phyloP scores from a whole-genome alignment of 2,329 filamentous ascomycete species.

The Aspergillus ruber region DNA sequence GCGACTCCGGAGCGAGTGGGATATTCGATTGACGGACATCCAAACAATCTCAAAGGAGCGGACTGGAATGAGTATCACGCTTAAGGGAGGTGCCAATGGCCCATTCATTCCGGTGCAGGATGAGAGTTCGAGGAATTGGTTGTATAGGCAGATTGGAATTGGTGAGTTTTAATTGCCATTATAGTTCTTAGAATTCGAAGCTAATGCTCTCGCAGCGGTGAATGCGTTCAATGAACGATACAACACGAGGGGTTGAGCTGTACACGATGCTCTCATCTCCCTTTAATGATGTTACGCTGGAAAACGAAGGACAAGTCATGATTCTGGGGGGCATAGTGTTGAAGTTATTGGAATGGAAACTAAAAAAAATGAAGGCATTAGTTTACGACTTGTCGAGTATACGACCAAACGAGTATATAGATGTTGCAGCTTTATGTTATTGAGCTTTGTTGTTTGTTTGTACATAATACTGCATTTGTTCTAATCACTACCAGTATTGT shows the following conservation, averaged over 20 bases:
- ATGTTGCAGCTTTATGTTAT: no score
- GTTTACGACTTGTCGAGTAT: no score
- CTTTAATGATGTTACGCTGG: background rate
- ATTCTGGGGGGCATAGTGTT: background rate
- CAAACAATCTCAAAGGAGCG: conserved; percentile 96
- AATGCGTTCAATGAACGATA: background rate
- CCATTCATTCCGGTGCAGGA: conserved; percentile 93
- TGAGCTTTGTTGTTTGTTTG: no score
- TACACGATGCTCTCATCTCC: background rate
- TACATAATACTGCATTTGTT: no score
- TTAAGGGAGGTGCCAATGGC: conserved; percentile 86
- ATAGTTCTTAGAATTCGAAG: background rate
- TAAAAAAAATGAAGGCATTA: no score
- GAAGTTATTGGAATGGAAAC: no score
- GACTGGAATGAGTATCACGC: conserved; percentile 80
- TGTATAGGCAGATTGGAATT: conserved; percentile 60
- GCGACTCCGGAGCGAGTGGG: conserved; percentile 86
- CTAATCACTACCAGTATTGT: no score
- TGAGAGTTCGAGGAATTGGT: conserved; percentile 65
- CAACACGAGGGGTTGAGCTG: background rate
- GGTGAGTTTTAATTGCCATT: conserved; percentile 28
- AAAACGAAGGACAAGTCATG: conserved; percentile 1
- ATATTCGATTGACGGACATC: conserved; percentile 89
- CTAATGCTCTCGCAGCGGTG: background rate
- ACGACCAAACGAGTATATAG: no score